A percentile compares a stretch with the other conserved stretches of the same genome.
Conservation (phyloP, 768 basidiomycete species). For the Myochromella boudieri region DNA sequence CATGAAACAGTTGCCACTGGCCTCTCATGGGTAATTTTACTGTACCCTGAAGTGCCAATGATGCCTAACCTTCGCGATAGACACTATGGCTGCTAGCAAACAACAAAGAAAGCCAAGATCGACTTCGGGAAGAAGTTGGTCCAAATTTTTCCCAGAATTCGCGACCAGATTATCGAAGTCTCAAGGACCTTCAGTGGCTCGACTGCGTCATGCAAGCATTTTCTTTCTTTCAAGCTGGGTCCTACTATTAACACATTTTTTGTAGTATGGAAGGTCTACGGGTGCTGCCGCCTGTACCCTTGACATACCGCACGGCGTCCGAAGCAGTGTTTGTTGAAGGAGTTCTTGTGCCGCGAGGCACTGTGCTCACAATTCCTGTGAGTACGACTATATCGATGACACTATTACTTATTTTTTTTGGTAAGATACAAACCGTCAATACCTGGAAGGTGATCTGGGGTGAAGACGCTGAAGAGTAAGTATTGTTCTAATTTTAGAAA, state of each 20-base stretch:
- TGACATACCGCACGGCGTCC: slow-evolving; percentile 34
- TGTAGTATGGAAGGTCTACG: slow-evolving; percentile 43
- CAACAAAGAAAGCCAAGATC: slow-evolving; percentile 45
- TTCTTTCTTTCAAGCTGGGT: background rate
- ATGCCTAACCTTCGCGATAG: slow-evolving; percentile 22
- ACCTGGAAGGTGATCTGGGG: slow-evolving; percentile 52
- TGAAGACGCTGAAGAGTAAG: slow-evolving; percentile 47
- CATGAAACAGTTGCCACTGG: slow-evolving; percentile 48
- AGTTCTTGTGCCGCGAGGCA: slow-evolving; percentile 44
- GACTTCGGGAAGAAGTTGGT: slow-evolving; percentile 53
- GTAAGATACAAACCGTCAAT: slow-evolving; percentile 48
- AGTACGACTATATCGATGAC: slow-evolving; percentile 2
- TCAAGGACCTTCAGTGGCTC: slow-evolving; percentile 39
- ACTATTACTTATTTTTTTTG: background rate
- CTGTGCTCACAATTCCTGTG: slow-evolving; percentile 40
- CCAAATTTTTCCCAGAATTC: slow-evolving; percentile 33
- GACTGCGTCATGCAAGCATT: slow-evolving; percentile 38
- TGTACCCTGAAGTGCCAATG: background rate
- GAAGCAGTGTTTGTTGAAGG: slow-evolving; percentile 44
- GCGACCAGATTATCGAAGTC: slow-evolving; percentile 37
- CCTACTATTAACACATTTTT: background rate
- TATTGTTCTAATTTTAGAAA: slow-evolving; percentile 4
- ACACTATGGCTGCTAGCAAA: slow-evolving; percentile 56
- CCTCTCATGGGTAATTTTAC: slow-evolving; percentile 42
- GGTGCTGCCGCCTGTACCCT: slow-evolving; percentile 41